Conservation (phyloP, 768 basidiomycete species). For the Tricholoma flavovirens region DNA sequence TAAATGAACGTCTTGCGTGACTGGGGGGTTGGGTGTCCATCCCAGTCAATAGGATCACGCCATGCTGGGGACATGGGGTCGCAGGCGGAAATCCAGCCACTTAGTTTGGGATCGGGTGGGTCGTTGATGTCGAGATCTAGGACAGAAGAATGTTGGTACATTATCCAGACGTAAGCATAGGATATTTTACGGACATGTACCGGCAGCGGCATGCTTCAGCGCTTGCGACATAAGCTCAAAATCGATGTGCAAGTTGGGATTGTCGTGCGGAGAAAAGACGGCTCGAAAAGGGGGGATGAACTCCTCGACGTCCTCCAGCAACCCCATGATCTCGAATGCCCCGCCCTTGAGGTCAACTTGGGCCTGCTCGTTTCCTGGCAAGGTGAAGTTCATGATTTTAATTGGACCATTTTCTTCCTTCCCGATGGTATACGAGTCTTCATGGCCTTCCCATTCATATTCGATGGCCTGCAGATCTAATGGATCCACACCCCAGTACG, state of each 20-base stretch:
- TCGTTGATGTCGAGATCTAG: slow-evolving; percentile 28
- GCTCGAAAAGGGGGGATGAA: slow-evolving; percentile 44
- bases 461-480: slow-evolving; percentile 30
- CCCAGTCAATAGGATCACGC: slow-evolving; percentile 22
- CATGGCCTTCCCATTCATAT: slow-evolving; percentile 31
- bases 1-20: slow-evolving; percentile 39
- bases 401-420: slow-evolving; percentile 26
- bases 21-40: slow-evolving; percentile 12
- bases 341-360: slow-evolving; percentile 20
- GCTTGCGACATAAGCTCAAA: no score
- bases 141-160: neutral
- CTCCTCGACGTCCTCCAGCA: slow-evolving; percentile 36
- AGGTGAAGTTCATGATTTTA: slow-evolving; percentile 24
- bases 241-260: slow-evolving; percentile 30
- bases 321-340: slow-evolving; percentile 29
- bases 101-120: slow-evolving; percentile 22
- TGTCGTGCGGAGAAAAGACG: slow-evolving; percentile 45
- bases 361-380: slow-evolving; percentile 17
- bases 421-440: slow-evolving; percentile 35
- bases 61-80: slow-evolving; percentile 28
- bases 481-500: slow-evolving; percentile 66
- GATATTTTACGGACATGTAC: no score
- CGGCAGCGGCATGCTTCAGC: no score
- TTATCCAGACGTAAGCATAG: no score
- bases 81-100: slow-evolving; percentile 38